These are phyloP conservation scores for Ensete ventricosum DNA, from an alignment of 176 grass and related monocot species.

Conservation along the genomic window DNA sequence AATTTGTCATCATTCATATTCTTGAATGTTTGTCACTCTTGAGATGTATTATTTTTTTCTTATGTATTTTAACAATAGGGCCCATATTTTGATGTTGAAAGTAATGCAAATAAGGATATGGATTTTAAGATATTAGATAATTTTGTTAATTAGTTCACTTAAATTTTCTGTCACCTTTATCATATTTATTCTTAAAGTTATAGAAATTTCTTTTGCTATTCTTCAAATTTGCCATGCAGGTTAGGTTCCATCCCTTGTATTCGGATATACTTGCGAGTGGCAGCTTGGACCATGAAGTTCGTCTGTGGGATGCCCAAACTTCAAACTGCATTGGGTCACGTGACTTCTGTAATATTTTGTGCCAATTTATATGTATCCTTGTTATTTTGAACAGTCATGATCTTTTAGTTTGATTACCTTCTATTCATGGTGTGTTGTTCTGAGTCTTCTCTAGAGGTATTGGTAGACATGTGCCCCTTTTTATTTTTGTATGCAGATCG, in stretches of 20 bases:
- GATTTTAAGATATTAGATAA: neutral
- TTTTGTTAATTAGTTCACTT: neutral
- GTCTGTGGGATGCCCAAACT: conserved; percentile 88
- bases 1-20: neutral
- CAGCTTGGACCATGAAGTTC: conserved; percentile 98
- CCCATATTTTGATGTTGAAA: neutral
- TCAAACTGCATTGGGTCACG: conserved; percentile 69
- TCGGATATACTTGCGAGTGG: conserved; percentile 95
- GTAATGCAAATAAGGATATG: neutral
- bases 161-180: neutral
- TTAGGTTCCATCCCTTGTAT: conserved; percentile 88
- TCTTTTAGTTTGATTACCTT: neutral
- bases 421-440: neutral
- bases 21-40: neutral
- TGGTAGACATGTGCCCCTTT: neutral
- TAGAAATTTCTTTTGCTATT: neutral
- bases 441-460: neutral
- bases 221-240: conserved; percentile 35
- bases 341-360: conserved; percentile 66
- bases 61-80: neutral
- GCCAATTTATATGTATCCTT: neutral
- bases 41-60: neutral
- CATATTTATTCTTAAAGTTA: neutral
- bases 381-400: neutral
- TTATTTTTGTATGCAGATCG: conserved; percentile 47